Evolutionary conservation across 2,329 filamentous ascomycete species (phyloP).

Genomic region (Scytalidium lignicola): DNA sequence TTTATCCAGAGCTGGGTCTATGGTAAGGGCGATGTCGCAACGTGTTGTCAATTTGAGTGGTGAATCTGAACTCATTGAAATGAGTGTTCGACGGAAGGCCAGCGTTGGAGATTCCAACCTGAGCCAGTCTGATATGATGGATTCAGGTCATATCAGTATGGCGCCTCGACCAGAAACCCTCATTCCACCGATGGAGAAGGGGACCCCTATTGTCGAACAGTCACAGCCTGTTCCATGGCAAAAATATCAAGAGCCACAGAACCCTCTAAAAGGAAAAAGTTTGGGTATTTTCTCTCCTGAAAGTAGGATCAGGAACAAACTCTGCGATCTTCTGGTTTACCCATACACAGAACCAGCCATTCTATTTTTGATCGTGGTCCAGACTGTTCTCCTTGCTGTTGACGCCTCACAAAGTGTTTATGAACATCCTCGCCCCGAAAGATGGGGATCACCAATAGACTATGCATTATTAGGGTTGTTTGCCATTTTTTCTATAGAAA

Average conservation of each 20-base stretch:
- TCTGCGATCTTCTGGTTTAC: slow-evolving; percentile 83
- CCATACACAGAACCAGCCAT: slow-evolving; percentile 83
- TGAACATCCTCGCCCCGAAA: slow-evolving; percentile 48
- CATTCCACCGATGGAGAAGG: slow-evolving; percentile 25
- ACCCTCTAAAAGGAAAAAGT: slow-evolving; percentile 81
- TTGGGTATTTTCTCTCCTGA: slow-evolving; percentile 79
- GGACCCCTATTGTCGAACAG: not conserved
- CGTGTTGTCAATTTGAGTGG: slow-evolving; percentile 97
- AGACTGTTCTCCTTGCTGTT: slow-evolving; percentile 81
- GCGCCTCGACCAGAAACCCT: slow-evolving; percentile 10
- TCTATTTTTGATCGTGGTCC: slow-evolving; percentile 78
- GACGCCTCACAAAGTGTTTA: slow-evolving; percentile 73
- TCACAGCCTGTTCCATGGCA: slow-evolving; percentile 24
- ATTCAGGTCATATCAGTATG: not conserved
- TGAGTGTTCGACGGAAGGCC: slow-evolving; percentile 36
- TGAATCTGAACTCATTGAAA: slow-evolving; percentile 78
- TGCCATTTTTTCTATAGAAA: slow-evolving; percentile 81
- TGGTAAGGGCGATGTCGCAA: slow-evolving; percentile 85
- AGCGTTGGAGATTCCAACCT: slow-evolving; percentile 3
- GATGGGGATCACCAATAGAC: slow-evolving; percentile 53
- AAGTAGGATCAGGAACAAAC: slow-evolving; percentile 64
- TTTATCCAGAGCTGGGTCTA: slow-evolving; percentile 65
- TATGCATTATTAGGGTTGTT: slow-evolving; percentile 73
- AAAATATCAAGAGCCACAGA: slow-evolving; percentile 43
- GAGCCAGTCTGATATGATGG: slow-evolving; percentile 6